Percentiles rank a stretch among this genome's conserved stretches.
Conservation (phyloP, 2,329 filamentous ascomycete genomes). For the Aspergillus tubingensis region DNA sequence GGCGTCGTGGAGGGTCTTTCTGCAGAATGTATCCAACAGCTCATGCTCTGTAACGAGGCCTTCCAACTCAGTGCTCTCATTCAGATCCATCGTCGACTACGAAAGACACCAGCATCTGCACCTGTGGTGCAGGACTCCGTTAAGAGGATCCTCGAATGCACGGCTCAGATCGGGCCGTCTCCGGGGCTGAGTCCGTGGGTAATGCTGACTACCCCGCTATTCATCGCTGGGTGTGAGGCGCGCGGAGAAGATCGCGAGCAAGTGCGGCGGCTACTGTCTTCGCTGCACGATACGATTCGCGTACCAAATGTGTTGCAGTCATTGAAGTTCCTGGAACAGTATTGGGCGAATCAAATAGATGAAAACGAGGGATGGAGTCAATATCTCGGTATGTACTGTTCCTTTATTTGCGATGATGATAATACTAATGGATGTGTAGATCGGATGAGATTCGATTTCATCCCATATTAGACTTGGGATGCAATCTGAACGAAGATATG, state of each 20-base stretch:
- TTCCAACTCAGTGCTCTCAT: conserved; percentile 49
- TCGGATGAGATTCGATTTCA: conserved; percentile 33
- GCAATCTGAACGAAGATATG: neutral
- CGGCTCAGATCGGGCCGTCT: conserved; percentile 40
- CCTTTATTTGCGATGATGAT: neutral
- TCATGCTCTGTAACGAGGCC: conserved; percentile 45
- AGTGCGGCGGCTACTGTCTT: conserved; percentile 35
- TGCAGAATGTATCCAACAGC: conserved; percentile 35
- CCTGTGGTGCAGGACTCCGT: conserved; percentile 39
- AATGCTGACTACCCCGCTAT: conserved; percentile 47
- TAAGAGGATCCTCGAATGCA: conserved; percentile 43
- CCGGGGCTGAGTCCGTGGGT: conserved; percentile 45
- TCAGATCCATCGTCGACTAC: conserved; percentile 44
- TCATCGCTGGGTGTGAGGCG: conserved; percentile 47
- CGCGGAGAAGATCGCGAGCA: conserved; percentile 38
- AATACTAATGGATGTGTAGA: conserved; percentile 26
- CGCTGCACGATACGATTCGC: conserved; percentile 42
- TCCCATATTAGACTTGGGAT: conserved; percentile 17
- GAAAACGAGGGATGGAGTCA: conserved; percentile 43
- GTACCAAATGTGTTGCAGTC: conserved; percentile 47
- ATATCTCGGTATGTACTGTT: conserved; percentile 36
- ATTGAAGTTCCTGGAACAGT: conserved; percentile 44
- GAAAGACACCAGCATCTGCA: conserved; percentile 33
- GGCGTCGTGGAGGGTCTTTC: conserved; percentile 38
- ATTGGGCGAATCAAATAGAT: conserved; percentile 35